Evolutionary conservation across 768 basidiomycete species (phyloP).

Genomic region (Lactarius psammicola): DNA sequence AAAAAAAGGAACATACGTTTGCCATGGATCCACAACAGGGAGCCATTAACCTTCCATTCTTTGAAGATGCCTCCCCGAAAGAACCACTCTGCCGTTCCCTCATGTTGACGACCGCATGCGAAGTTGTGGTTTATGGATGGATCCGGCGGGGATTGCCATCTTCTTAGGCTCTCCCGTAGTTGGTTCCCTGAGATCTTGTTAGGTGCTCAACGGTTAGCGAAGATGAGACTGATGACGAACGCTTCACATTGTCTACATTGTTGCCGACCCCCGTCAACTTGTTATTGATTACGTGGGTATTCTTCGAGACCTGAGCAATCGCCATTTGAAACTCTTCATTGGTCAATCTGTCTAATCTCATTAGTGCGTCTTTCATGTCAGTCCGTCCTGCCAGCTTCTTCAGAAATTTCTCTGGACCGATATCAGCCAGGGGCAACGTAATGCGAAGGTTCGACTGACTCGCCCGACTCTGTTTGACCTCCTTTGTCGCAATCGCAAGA

Average conservation of each 20-base stretch:
- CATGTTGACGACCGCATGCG: background rate
- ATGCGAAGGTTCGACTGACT: background rate
- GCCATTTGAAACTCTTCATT: background rate
- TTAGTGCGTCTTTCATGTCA: background rate
- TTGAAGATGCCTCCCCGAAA: background rate
- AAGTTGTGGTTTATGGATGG: background rate
- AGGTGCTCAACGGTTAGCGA: background rate
- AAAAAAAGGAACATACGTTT: background rate
- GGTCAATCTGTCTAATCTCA: background rate
- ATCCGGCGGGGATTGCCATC: background rate
- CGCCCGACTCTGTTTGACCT: background rate
- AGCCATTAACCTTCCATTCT: background rate
- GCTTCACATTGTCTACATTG: background rate
- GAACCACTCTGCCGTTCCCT: background rate
- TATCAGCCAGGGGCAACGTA: background rate
- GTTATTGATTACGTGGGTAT: background rate
- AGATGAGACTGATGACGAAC: background rate
- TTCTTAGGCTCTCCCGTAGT: background rate
- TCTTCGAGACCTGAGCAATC: background rate
- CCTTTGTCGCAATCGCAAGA: background rate
- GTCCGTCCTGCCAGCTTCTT: background rate
- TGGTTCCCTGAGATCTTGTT: background rate
- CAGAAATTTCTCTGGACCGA: background rate
- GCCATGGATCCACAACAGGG: background rate
- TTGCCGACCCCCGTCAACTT: background rate